Base-by-base conservation (phyloP, 257 asterid species). In the Jacaranda copaia region DNA sequence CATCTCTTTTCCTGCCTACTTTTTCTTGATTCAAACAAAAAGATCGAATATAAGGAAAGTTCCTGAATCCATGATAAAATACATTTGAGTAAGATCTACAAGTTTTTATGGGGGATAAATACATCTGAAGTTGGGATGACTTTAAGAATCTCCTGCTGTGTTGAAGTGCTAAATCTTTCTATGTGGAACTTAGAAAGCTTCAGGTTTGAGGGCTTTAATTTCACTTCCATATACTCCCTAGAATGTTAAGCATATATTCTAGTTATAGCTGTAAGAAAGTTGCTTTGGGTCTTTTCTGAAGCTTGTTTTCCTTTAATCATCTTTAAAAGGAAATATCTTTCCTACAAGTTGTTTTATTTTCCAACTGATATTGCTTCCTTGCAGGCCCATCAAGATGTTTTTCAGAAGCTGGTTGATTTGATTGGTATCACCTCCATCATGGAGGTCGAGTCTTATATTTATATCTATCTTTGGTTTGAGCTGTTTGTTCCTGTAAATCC, bases 371-470 rank as follows among this genome's bases (percentile, higher is more conserved):
- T 67, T 64, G 57, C 46, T 76, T 65, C 46, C 72, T 53, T 83
- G 76, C 86, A 96, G 99, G 88, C 89, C 67, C 96, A 91, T 85
- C 98, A 90, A 84, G 96, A 93, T 59, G 97, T 93, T 72, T 90
- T 96, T 68, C 86, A 82, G 77, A 89, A 87, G 88, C 95, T 96
- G 82, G 97, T 96, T 79, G 98, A 96, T 90, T 88, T 96, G 91
- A 93, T 96, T 81, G 99, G 98, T 65, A 89, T 96, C 81, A 93
- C 98, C 56, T 96, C 99, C 74, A 93, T 96, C 79, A 96, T 93
- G 99, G 99, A 96, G 98, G 99, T 96, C 80, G 74, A 83, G 70
- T 70, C 77, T 70, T 67, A n/a, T 42, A 46, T 81, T 65, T 72
- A 36, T 52, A 35, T 68, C 55, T 62, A 36, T 56, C 60, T 66